These are phyloP conservation scores for Chalciporus sphaerocephalus DNA, from an alignment of 768 basidiomycete species.

Conservation along the genomic window DNA sequence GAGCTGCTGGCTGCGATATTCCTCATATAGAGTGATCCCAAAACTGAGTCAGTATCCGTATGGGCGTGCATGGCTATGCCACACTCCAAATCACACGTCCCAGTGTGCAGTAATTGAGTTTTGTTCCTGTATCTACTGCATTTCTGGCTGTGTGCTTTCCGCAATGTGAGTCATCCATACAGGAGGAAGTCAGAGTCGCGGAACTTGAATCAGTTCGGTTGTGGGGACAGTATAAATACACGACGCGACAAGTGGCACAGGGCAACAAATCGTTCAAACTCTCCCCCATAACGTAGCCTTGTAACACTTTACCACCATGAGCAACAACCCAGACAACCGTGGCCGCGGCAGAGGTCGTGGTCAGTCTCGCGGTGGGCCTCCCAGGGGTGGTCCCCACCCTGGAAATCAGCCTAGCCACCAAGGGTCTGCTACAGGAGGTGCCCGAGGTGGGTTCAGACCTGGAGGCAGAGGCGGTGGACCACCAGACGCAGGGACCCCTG, in stretches of 20 bases:
- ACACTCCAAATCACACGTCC: neutral
- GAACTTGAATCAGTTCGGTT: too few species aligned
- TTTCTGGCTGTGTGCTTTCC: too few species aligned
- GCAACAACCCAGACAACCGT: conserved; percentile 1
- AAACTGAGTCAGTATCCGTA: neutral
- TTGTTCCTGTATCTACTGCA: too few species aligned
- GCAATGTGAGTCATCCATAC: too few species aligned
- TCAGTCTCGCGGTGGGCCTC: conserved; percentile 5
- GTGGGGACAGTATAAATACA: too few species aligned
- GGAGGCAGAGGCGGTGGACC: conserved; percentile 21
- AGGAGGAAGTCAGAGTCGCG: too few species aligned
- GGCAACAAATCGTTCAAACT: neutral
- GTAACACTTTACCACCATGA: neutral
- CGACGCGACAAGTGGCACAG: too few species aligned
- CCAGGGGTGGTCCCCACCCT: neutral
- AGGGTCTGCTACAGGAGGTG: neutral
- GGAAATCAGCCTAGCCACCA: neutral
- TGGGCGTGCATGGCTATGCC: neutral
- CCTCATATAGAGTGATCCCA: conserved; percentile 36
- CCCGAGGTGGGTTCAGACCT: conserved; percentile 7
- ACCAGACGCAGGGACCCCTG: conserved; percentile 23
- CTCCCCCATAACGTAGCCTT: neutral
- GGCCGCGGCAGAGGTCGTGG: conserved; percentile 21
- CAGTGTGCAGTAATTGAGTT: neutral
- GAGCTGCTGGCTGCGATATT: conserved; percentile 51